Evolutionary conservation across 2,329 filamentous ascomycete species (phyloP).

Genomic region (Ascochyta clinopodiicola): DNA sequence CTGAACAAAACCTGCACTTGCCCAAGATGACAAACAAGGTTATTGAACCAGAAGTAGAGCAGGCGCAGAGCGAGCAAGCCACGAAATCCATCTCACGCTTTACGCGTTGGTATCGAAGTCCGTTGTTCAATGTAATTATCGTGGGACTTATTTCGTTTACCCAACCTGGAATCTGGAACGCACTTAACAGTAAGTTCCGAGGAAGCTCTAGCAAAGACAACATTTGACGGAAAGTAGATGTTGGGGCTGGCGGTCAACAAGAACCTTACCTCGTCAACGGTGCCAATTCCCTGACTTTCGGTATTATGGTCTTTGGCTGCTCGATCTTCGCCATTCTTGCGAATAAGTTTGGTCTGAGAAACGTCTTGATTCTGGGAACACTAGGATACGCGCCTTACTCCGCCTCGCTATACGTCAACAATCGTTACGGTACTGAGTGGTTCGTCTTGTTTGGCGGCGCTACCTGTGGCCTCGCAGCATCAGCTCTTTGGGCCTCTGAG

Average conservation of each 20-base stretch:
- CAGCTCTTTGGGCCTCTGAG: slow-evolving; percentile 51
- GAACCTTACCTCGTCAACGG: slow-evolving; percentile 51
- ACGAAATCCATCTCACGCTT: slow-evolving; percentile 27
- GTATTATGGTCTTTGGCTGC: slow-evolving; percentile 51
- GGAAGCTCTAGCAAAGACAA: too few relatives aligned
- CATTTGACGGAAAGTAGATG: slow-evolving; percentile 18
- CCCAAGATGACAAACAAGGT: slow-evolving; percentile 19
- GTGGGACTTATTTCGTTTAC: slow-evolving; percentile 55
- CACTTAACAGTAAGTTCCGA: slow-evolving; percentile 49
- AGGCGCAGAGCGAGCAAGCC: neutral
- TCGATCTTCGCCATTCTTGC: slow-evolving; percentile 33
- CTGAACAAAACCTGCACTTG: too few relatives aligned
- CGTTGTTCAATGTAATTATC: slow-evolving; percentile 56
- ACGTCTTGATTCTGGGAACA: slow-evolving; percentile 38
- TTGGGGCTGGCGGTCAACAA: slow-evolving; percentile 38
- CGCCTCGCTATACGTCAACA: slow-evolving; percentile 39
- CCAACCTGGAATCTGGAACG: slow-evolving; percentile 58
- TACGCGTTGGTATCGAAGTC: slow-evolving; percentile 51
- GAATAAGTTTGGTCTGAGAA: slow-evolving; percentile 48
- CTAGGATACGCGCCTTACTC: slow-evolving; percentile 42
- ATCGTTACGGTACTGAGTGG: slow-evolving; percentile 43
- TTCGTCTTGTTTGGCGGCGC: slow-evolving; percentile 44
- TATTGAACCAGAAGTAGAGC: slow-evolving; percentile 26
- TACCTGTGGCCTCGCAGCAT: slow-evolving; percentile 46
- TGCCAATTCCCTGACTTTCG: slow-evolving; percentile 53